Conservation (phyloP, 2,329 filamentous ascomycete genomes). For the Fusarium sp. region DNA sequence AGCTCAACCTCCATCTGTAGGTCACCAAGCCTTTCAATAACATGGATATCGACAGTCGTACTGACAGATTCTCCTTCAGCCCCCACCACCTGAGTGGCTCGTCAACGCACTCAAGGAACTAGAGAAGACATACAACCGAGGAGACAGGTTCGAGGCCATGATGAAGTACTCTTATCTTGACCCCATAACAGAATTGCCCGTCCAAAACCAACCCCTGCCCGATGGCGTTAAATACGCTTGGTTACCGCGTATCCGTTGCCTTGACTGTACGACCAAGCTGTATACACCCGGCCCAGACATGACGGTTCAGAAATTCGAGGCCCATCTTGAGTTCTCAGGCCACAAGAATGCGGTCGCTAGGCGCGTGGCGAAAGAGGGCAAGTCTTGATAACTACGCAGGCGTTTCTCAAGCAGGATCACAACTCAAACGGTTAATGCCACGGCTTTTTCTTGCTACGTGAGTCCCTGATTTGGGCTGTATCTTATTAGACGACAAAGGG, state of each 20-base stretch:
- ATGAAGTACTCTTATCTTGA: slow-evolving; percentile 94
- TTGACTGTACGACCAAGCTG: slow-evolving; percentile 92
- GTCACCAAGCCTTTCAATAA: slow-evolving; percentile 50
- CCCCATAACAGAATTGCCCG: slow-evolving; percentile 75
- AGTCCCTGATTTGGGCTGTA: slow-evolving; percentile 20
- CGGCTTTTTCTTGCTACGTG: background rate
- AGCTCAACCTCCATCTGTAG: slow-evolving; percentile 71
- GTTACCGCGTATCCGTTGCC: slow-evolving; percentile 89
- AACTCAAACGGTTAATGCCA: slow-evolving; percentile 1
- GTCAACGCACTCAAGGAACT: slow-evolving; percentile 79
- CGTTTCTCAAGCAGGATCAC: slow-evolving; percentile 1
- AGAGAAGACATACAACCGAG: slow-evolving; percentile 77
- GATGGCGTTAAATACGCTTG: slow-evolving; percentile 83
- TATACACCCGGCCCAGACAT: slow-evolving; percentile 91
- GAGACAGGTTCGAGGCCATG: slow-evolving; percentile 85
- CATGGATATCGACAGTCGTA: slow-evolving; percentile 16
- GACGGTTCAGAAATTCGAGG: slow-evolving; percentile 91
- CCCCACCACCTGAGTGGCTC: slow-evolving; percentile 90
- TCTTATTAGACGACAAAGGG: slow-evolving; percentile 32
- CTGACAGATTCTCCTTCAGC: slow-evolving; percentile 65
- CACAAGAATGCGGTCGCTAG: slow-evolving; percentile 79
- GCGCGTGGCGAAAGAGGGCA: slow-evolving; percentile 50
- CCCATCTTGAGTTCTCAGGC: slow-evolving; percentile 87
- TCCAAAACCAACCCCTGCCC: slow-evolving; percentile 70
- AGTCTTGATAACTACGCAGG: slow-evolving; percentile 16